Evolutionary conservation across 441 rosid genomes (phyloP).

Genomic region (Raphanus hybrid): DNA sequence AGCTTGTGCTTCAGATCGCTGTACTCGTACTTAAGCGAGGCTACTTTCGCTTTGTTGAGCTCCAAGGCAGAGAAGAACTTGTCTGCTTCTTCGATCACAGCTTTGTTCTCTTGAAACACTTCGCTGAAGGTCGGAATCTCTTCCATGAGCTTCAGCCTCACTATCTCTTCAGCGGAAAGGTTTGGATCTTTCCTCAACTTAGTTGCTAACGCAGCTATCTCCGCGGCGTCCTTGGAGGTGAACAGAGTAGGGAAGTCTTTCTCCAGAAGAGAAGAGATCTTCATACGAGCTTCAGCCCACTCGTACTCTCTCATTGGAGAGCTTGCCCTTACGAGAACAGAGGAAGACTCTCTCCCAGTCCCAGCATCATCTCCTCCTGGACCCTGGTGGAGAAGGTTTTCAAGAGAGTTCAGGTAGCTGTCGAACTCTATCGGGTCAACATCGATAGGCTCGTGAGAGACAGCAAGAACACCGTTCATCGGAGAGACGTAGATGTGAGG

Average conservation of each 20-base stretch:
- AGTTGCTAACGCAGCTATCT: slow-evolving; percentile 56
- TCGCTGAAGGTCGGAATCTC: slow-evolving; percentile 68
- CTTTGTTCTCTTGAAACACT: slow-evolving; percentile 65
- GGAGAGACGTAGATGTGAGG: slow-evolving; percentile 45
- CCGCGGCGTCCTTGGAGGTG: slow-evolving; percentile 47
- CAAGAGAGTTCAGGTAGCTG: slow-evolving; percentile 65
- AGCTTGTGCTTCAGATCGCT: slow-evolving; percentile 60
- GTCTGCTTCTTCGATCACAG: slow-evolving; percentile 54
- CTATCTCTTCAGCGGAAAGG: slow-evolving; percentile 65
- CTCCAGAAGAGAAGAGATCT: slow-evolving; percentile 61
- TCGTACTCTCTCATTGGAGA: slow-evolving; percentile 53
- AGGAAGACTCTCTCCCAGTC: slow-evolving; percentile 25
- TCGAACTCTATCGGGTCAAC: slow-evolving; percentile 72
- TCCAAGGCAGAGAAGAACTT: slow-evolving; percentile 56
- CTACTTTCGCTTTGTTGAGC: slow-evolving; percentile 60
- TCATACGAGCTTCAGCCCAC: slow-evolving; percentile 61
- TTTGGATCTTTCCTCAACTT: slow-evolving; percentile 60
- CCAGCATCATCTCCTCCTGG: slow-evolving; percentile 36
- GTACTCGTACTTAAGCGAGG: slow-evolving; percentile 61
- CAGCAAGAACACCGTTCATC: slow-evolving; percentile 44
- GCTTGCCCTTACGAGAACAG: slow-evolving; percentile 23
- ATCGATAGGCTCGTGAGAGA: slow-evolving; percentile 34
- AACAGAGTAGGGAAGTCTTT: slow-evolving; percentile 62
- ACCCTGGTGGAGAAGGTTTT: slow-evolving; percentile 62
- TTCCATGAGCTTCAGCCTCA: slow-evolving; percentile 68